phyloP scores from a whole-genome alignment of 2,329 filamentous ascomycete genomes.

The Ceratocystis diversiconidia region DNA sequence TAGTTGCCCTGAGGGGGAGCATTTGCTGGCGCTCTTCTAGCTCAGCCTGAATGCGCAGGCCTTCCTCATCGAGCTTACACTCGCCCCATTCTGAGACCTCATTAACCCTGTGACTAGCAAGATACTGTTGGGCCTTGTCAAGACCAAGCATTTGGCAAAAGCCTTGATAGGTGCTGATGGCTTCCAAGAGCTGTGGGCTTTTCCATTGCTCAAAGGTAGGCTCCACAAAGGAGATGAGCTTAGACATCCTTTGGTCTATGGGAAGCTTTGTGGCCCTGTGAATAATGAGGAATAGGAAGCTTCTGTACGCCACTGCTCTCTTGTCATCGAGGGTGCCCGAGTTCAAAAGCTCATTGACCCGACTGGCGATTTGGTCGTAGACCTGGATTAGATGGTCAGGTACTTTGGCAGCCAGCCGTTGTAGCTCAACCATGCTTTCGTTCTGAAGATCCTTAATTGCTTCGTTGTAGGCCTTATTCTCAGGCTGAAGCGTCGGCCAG shows the following conservation, averaged over 20 bases:
- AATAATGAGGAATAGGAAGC: slow-evolving; percentile 86
- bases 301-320: slow-evolving; percentile 70
- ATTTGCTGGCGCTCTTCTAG: slow-evolving; percentile 63
- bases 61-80: slow-evolving; percentile 62
- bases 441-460: slow-evolving; percentile 79
- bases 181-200: slow-evolving; percentile 49
- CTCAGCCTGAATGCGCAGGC: slow-evolving; percentile 61
- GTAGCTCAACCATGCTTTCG: slow-evolving; percentile 73
- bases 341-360: slow-evolving; percentile 65
- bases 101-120: slow-evolving; percentile 58
- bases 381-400: slow-evolving; percentile 77
- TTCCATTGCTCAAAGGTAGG: slow-evolving; percentile 74
- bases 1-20: slow-evolving; percentile 73
- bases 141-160: slow-evolving; percentile 73
- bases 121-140: slow-evolving; percentile 65
- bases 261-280: slow-evolving; percentile 72
- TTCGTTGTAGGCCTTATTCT: slow-evolving; percentile 64
- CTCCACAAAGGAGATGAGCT: slow-evolving; percentile 64
- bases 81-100: slow-evolving; percentile 71
- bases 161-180: slow-evolving; percentile 57
- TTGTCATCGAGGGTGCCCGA: slow-evolving; percentile 65
- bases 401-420: slow-evolving; percentile 78
- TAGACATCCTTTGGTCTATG: slow-evolving; percentile 51
- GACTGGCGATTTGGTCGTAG: slow-evolving; percentile 73
- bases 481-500: slow-evolving; percentile 57